phyloP scores from a whole-genome alignment of 371 early-diverging fungal species.

The Mortierella sp. region DNA sequence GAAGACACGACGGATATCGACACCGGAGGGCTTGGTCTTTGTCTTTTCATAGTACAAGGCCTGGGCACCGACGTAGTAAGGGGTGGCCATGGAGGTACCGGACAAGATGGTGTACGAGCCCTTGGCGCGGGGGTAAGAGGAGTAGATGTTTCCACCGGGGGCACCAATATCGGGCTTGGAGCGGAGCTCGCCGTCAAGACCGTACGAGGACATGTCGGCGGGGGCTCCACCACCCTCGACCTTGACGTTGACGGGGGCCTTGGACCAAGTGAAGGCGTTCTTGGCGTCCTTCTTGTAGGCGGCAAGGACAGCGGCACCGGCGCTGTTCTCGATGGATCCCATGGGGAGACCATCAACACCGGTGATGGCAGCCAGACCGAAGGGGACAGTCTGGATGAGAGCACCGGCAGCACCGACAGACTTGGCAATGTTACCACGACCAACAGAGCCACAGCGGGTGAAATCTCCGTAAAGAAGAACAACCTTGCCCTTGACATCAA shows the following conservation, averaged over 20 bases:
- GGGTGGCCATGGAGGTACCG: slow-evolving; percentile 70
- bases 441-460: slow-evolving; percentile 60
- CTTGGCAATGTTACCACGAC: slow-evolving; percentile 65
- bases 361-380: slow-evolving; percentile 53
- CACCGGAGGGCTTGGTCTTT: slow-evolving; percentile 27
- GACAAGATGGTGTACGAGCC: slow-evolving; percentile 60
- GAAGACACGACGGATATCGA: slow-evolving; percentile 38
- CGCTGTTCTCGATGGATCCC: slow-evolving; percentile 35
- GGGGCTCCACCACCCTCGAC: slow-evolving; percentile 64
- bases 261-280: slow-evolving; percentile 29
- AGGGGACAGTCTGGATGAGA: slow-evolving; percentile 64
- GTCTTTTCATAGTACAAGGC: slow-evolving; percentile 67
- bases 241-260: slow-evolving; percentile 16
- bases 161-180: slow-evolving; percentile 76
- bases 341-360: slow-evolving; percentile 38
- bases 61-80: slow-evolving; percentile 68
- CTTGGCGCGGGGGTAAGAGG: slow-evolving; percentile 40
- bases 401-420: slow-evolving; percentile 74
- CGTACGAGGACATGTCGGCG: slow-evolving; percentile 75
- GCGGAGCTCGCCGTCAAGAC: slow-evolving; percentile 76
- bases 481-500: slow-evolving; percentile 64
- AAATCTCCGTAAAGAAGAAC: slow-evolving; percentile 72
- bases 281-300: slow-evolving; percentile 27
- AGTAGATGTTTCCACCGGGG: slow-evolving; percentile 56
- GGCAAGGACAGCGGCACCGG: slow-evolving; percentile 45